Conservation (phyloP, 1,284 basidiomycete genomes). For the Meripilus lineatus region DNA sequence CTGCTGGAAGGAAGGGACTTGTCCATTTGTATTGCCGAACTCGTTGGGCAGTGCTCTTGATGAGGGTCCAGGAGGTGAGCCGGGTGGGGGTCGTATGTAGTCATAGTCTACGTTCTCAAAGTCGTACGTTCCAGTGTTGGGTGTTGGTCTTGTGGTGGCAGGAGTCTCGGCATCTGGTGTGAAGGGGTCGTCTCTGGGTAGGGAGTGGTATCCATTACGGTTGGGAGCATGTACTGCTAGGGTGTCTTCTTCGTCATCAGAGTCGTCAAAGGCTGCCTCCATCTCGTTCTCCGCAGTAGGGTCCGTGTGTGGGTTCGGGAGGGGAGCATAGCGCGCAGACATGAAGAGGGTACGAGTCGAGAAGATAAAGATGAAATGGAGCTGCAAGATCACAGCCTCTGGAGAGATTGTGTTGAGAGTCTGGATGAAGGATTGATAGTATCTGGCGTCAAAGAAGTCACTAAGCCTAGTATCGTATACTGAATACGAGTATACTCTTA, state of each 20-base stretch:
- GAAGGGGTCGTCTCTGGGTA: conserved; percentile 50
- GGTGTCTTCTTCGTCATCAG: conserved; percentile 55
- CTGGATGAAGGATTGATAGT: conserved; percentile 3
- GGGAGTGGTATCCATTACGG: conserved; percentile 37
- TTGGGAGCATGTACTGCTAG: conserved; percentile 37
- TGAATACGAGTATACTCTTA: too few species aligned
- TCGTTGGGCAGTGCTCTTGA: conserved; percentile 60
- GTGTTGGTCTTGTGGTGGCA: too few species aligned
- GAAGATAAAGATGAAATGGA: conserved; percentile 7
- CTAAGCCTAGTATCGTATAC: too few species aligned
- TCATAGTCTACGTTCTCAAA: conserved; percentile 77
- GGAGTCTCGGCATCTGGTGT: conserved; percentile 5
- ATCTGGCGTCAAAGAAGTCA: too few species aligned
- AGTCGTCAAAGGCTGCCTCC: conserved; percentile 74
- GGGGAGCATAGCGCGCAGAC: conserved; percentile 66
- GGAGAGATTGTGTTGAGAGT: not conserved
- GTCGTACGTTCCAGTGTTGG: conserved; percentile 76
- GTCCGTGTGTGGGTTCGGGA: conserved; percentile 55
- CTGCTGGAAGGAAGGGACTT: conserved; percentile 50
- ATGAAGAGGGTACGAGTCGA: conserved; percentile 30
- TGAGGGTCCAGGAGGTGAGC: conserved; percentile 74
- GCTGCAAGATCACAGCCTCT: too few species aligned
- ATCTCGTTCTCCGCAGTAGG: conserved; percentile 55
- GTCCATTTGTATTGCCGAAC: conserved; percentile 80
- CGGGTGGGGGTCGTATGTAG: conserved; percentile 75